phyloP scores from a whole-genome alignment of 1,284 basidiomycete genomes.

The Paramarasmius palmivorus region DNA sequence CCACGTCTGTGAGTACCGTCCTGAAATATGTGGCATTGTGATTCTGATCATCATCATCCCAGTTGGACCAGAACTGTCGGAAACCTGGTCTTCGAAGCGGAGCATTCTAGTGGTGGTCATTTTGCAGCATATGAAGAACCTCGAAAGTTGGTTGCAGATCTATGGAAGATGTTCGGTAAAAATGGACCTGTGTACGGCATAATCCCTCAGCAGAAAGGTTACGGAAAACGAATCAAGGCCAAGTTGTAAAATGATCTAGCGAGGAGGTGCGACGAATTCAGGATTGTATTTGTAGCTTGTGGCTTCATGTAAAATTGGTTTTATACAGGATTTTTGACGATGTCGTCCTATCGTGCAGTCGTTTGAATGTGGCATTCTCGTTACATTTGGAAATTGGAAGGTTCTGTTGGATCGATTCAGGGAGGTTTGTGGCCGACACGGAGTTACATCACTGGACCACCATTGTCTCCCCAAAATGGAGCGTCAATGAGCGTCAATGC shows the following conservation, averaged over 20 bases:
- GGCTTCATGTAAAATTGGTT: too few species aligned
- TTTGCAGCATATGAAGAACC: conserved; percentile 24
- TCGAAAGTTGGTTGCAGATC: conserved; percentile 16
- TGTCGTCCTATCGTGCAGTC: too few species aligned
- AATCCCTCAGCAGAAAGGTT: conserved; percentile 17
- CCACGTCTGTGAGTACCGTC: conserved; percentile 8
- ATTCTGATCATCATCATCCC: not conserved
- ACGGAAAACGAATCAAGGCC: not conserved
- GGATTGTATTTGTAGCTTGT: too few species aligned
- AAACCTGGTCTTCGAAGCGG: conserved; percentile 16
- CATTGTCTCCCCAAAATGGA: too few species aligned
- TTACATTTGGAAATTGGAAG: too few species aligned
- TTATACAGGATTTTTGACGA: too few species aligned
- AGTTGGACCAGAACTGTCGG: conserved; percentile 14
- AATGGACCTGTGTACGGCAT: conserved; percentile 20
- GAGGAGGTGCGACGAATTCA: too few species aligned
- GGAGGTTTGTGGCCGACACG: too few species aligned
- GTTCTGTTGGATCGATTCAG: too few species aligned
- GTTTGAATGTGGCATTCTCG: too few species aligned
- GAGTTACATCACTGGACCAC: too few species aligned
- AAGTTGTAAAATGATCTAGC: not conserved
- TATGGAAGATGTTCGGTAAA: conserved; percentile 23
- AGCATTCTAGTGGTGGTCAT: conserved; percentile 21
- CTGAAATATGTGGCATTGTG: not conserved
- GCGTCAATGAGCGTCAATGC: too few species aligned